Evolutionary conservation across 2,329 filamentous ascomycete genomes (phyloP).

Genomic region (Alternaria ethzedia): DNA sequence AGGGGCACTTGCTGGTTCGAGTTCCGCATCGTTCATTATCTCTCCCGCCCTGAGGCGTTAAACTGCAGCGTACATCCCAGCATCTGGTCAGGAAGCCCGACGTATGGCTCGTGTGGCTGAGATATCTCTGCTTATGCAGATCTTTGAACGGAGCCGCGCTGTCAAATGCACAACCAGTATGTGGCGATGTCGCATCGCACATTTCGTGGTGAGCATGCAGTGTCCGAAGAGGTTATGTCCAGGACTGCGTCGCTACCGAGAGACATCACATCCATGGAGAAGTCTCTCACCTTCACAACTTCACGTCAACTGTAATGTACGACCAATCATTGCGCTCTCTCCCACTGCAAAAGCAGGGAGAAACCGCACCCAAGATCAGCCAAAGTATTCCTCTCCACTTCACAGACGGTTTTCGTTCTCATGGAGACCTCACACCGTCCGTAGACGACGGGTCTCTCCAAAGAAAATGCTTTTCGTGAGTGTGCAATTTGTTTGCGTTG

Average conservation of each 20-base stretch:
- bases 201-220: neutral
- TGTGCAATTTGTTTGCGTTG: constrained; percentile 63
- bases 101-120: neutral
- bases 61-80: neutral
- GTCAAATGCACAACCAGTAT: neutral
- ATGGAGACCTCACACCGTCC: constrained; percentile 55
- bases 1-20: neutral
- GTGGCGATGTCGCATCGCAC: neutral
- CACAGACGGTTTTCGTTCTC: constrained; percentile 65
- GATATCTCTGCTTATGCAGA: neutral
- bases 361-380: constrained; percentile 66
- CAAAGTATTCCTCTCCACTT: constrained; percentile 59
- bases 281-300: neutral
- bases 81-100: neutral
- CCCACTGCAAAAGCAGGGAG: constrained; percentile 56
- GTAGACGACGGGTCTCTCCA: constrained; percentile 51
- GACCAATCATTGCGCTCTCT: constrained; percentile 66
- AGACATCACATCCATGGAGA: neutral
- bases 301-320: constrained; percentile 50
- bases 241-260: neutral
- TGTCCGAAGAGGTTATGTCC: neutral
- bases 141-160: neutral
- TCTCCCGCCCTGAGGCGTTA: neutral
- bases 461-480: constrained; percentile 66
- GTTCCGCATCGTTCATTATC: neutral